Evolutionary conservation across 1,284 basidiomycete species (phyloP), one percentile per base, ranked within the genome.

Genomic region (Fomitopsis pinicola): DNA sequence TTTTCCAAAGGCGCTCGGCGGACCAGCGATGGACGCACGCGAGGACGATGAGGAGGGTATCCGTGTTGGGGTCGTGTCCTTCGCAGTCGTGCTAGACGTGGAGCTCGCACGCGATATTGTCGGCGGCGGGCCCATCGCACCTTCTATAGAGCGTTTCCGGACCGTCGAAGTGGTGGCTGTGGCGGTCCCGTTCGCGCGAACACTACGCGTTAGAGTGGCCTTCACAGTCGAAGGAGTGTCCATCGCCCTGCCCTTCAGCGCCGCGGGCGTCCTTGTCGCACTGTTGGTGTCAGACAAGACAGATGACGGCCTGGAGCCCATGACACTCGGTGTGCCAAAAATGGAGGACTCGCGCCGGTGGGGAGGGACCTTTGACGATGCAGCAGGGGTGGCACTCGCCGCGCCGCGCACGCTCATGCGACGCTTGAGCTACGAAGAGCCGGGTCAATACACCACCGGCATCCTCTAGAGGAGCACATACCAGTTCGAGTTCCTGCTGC

Each of bases 401-500:
- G 86, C 85, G 10, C 84, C 84, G 56, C 82, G 81, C 30, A 87
- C 81, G 8, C 82, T 84, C 33, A 86, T 76, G 57, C 84, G 85
- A 42, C 92, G 81, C 73, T 94, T 94, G 60, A 93, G 78, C 92
- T 94, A 44, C 22, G n/a, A n/a, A 17, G 35, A 58, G 55, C 42
- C 8, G 42, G 48, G 45, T 53, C 22, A 63, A 44, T 56, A 60
- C 40, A 60, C 40, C 19, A 46, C 22, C 59, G 35, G 2, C 17
- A 12, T 44, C 36, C 67, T 53, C 14, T 46, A 28, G 14, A 61
- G 26, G 61, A 59, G 63, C 6, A 42, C 89, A 66, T 60, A 95
- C 94, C 75, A 94, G 71, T 71, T 95, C 92, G 28, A 96, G 78
- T 71, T 95, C 93, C 70, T 94, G 92, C 70, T 95, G 94, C 75